Base-by-base conservation (phyloP, 192 early-diverging fungal genomes). In the Backusella parvicylindrica region DNA sequence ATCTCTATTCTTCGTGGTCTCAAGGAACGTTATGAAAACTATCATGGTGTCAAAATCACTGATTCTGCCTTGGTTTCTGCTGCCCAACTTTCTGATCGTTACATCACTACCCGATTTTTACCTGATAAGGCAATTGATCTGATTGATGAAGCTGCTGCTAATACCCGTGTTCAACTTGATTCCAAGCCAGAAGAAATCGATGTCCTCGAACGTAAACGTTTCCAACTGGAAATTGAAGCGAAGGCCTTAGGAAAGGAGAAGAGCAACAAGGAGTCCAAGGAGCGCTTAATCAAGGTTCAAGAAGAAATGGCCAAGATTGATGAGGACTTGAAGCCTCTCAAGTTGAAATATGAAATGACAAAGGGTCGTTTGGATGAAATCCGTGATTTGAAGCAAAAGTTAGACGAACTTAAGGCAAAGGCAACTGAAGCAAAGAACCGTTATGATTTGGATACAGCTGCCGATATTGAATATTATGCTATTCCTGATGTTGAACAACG, bases 111-210 rank as follows among this genome's bases (percentile, higher is more conserved):
- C 28, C 83, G 91, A 1, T 92, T 90, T 74, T 77, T 93, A 50
- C 93, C 93, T 0, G 93, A 95, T 81, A 94, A 94, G 65, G 93
- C 93, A 16, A 95, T 95, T 65, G 93, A 95, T 79, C 68, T 88
- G 26, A 76, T 82, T 70, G 98, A 99, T 81, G 97, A 99, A 84
- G 97, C 97, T 1, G 96, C 94, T 81, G 97, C 98, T 16, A 95
- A 96, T 83, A 92, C 91, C 3, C 92, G 96, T 31, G 97, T 99
- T 8, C 97, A 99, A 81, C 88, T 98, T 18, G 98, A 99, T 77
- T 95, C 96, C 8, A 94, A 97, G 76, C 98, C 98, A 6, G 98
- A 99, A 84, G 84, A 90, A 70, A 98, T 99, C 64, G 98, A 99
- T 83, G 87, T 91, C 3, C 86, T 99, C n/a, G 96, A 99, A 75